Percentiles rank a stretch among this genome's conserved stretches.
These are phyloP conservation scores for Arabidopsis lyrata DNA, from an alignment of 441 rosid genomes.

Conservation along the genomic window DNA sequence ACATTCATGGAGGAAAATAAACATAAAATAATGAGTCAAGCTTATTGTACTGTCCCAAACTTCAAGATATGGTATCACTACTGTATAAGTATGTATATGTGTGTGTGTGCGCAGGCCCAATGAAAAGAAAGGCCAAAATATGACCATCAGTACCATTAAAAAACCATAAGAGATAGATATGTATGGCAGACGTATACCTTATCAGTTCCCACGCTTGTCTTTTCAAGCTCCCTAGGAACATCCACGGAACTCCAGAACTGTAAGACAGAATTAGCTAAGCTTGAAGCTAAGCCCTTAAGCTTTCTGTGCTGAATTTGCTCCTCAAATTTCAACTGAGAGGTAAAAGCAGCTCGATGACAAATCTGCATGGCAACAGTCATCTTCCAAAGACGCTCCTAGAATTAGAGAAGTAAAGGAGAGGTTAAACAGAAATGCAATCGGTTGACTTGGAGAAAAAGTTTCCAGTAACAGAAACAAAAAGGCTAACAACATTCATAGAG, in stretches of 20 bases:
- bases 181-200: slow-evolving; percentile 51
- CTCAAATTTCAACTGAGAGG: slow-evolving; percentile 64
- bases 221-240: slow-evolving; percentile 52
- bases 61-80: slow-evolving; percentile 23
- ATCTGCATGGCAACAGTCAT: slow-evolving; percentile 93
- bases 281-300: slow-evolving; percentile 68
- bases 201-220: slow-evolving; percentile 52
- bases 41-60: slow-evolving; percentile 15
- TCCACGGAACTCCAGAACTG: slow-evolving; percentile 88
- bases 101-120: neutral
- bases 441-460: neutral
- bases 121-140: slow-evolving; percentile 18
- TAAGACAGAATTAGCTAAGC: slow-evolving; percentile 82
- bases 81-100: neutral
- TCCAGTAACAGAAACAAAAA: slow-evolving; percentile 25
- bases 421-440: slow-evolving; percentile 15
- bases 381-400: slow-evolving; percentile 99
- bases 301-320: slow-evolving; percentile 58
- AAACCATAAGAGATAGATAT: slow-evolving; percentile 20
- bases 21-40: neutral
- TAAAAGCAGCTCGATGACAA: slow-evolving; percentile 68
- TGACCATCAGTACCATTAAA: slow-evolving; percentile 18
- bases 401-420: slow-evolving; percentile 32
- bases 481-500: slow-evolving; percentile 6
- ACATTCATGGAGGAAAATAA: neutral